phyloP scores from a whole-genome alignment of 257 asterid species.

The Solanum microdontum region DNA sequence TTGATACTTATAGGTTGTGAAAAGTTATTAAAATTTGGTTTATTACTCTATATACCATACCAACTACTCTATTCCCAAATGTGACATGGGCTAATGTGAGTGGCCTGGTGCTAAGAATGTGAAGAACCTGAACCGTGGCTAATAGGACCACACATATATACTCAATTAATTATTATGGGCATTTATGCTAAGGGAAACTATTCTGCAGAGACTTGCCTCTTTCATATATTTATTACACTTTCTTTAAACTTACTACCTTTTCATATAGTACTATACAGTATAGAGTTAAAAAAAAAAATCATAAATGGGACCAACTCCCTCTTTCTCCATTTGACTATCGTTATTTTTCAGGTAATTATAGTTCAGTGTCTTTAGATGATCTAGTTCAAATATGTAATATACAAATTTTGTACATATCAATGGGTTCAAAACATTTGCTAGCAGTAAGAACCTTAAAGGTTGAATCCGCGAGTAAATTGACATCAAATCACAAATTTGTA shows the following conservation, averaged over 20 bases:
- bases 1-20: neutral
- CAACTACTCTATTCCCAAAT: neutral
- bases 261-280: neutral
- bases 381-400: neutral
- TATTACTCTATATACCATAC: neutral
- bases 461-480: neutral
- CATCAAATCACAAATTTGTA: neutral
- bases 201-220: neutral
- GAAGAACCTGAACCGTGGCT: neutral
- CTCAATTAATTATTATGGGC: neutral
- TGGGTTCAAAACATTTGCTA: neutral
- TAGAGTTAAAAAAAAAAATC: neutral
- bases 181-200: neutral
- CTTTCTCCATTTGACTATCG: neutral
- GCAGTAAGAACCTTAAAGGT: neutral
- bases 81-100: neutral
- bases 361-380: neutral
- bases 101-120: neutral
- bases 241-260: neutral
- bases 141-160: neutral
- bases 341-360: neutral
- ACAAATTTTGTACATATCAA: no score
- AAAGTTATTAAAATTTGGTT: no score
- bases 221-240: neutral
- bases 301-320: neutral